Conservation (phyloP, 345 rosid species). For the Dipteronia dyeriana region DNA sequence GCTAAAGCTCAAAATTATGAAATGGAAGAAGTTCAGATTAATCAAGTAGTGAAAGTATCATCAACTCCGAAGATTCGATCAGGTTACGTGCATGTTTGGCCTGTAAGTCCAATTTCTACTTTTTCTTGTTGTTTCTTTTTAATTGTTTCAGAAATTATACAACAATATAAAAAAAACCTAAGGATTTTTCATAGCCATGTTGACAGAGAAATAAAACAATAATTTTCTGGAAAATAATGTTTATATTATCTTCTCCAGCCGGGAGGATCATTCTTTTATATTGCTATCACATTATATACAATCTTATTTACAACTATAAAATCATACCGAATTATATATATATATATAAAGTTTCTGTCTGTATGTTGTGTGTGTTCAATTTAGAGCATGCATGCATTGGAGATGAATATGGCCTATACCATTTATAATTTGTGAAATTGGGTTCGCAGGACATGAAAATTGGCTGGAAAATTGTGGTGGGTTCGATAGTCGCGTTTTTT, state of each 20-base stretch:
- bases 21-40: not conserved
- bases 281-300: too few species aligned
- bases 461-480: constrained; percentile 48
- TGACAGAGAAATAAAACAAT: too few species aligned
- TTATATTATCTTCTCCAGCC: too few species aligned
- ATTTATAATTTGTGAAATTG: constrained; percentile 11
- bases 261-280: too few species aligned
- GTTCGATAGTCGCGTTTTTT: constrained; percentile 41
- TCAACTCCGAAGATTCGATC: constrained; percentile 8
- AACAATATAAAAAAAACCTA: not conserved
- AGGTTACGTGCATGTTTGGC: constrained; percentile 40
- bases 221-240: too few species aligned
- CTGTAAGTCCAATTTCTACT: constrained; percentile 25
- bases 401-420: not conserved
- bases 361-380: not conserved
- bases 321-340: too few species aligned
- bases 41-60: not conserved
- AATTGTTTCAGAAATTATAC: not conserved
- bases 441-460: constrained; percentile 33
- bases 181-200: too few species aligned
- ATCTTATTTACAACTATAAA: too few species aligned
- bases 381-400: not conserved
- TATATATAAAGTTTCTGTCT: too few species aligned
- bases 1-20: constrained; percentile 2
- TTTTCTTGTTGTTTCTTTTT: not conserved